A percentile compares a stretch with the other conserved stretches of the same genome.
phyloP scores from a whole-genome alignment of 768 basidiomycete species.

The Termitomyces sp. region DNA sequence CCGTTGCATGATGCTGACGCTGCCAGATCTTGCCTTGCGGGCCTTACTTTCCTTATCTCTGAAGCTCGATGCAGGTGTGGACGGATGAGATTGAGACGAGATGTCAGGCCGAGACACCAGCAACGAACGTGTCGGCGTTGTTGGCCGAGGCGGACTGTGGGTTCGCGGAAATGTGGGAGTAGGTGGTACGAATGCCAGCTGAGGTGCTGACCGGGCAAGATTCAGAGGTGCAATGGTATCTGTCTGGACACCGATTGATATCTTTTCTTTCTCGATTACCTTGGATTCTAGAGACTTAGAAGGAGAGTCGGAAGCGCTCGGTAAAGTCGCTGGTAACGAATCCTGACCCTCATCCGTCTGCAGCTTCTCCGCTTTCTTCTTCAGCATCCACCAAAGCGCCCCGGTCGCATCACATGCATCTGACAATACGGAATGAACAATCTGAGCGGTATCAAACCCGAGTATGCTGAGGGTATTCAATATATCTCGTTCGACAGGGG shows the following conservation, averaged over 20 bases:
- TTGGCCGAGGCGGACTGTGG: conserved; percentile 49
- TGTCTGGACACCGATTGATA: conserved; percentile 41
- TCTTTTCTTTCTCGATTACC: conserved; percentile 26
- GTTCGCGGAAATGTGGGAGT: conserved; percentile 60
- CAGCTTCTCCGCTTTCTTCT: conserved; percentile 67
- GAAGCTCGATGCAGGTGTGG: conserved; percentile 60
- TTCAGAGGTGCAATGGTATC: conserved; percentile 25
- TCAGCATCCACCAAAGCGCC: conserved; percentile 96
- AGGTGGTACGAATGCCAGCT: conserved; percentile 71
- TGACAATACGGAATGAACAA: conserved; percentile 87
- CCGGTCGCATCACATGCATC: conserved; percentile 92
- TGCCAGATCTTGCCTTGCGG: conserved; percentile 75
- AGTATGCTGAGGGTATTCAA: conserved; percentile 68
- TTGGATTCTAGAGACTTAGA: conserved; percentile 16
- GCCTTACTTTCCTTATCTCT: conserved; percentile 57
- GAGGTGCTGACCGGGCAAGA: conserved; percentile 42
- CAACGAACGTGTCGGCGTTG: conserved; percentile 43
- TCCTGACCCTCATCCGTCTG: conserved; percentile 28
- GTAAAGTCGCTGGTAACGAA: conserved; percentile 3
- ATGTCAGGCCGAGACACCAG: conserved; percentile 55
- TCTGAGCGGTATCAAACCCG: conserved; percentile 92
- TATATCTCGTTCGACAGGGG: conserved; percentile 72
- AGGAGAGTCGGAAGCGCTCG: conserved; percentile 2
- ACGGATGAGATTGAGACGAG: conserved; percentile 57
- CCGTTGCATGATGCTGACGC: conserved; percentile 94